These are phyloP conservation scores for Myrica gale DNA, from an alignment of 306 rosid species.

Conservation along the genomic window DNA sequence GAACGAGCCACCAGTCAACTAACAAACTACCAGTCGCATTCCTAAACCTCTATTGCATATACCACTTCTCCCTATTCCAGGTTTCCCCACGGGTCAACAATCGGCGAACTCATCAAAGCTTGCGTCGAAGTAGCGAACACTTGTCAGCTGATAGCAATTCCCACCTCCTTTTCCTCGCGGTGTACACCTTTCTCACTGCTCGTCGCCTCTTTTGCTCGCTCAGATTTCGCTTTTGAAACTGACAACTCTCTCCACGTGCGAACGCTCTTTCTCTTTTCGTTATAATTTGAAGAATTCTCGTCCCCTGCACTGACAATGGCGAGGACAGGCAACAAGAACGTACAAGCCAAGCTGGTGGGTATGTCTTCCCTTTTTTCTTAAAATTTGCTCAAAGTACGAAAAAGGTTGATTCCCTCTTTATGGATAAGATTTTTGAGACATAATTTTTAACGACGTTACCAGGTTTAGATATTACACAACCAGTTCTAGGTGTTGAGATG, in stretches of 20 bases:
- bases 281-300: neutral
- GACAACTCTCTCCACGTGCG: constrained; percentile 7
- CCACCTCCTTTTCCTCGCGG: constrained; percentile 1
- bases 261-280: neutral
- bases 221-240: constrained; percentile 22
- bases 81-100: neutral
- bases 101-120: neutral
- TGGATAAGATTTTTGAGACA: neutral
- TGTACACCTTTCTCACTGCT: neutral
- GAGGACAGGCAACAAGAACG: constrained; percentile 61
- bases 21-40: constrained; percentile 58
- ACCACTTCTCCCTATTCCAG: constrained; percentile 20
- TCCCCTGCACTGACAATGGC: constrained; percentile 42
- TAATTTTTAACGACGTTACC: neutral
- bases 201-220: constrained; percentile 6
- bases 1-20: constrained; percentile 62
- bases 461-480: neutral
- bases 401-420: neutral
- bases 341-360: constrained; percentile 98
- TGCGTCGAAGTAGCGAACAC: constrained; percentile 13
- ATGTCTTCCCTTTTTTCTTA: constrained; percentile 50
- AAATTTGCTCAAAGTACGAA: neutral
- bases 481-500: neutral
- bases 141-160: constrained; percentile 11
- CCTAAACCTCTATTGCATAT: neutral